Conservation (phyloP, 1,139 yeast genomes). For the Geotrichum cucujoidarum region DNA sequence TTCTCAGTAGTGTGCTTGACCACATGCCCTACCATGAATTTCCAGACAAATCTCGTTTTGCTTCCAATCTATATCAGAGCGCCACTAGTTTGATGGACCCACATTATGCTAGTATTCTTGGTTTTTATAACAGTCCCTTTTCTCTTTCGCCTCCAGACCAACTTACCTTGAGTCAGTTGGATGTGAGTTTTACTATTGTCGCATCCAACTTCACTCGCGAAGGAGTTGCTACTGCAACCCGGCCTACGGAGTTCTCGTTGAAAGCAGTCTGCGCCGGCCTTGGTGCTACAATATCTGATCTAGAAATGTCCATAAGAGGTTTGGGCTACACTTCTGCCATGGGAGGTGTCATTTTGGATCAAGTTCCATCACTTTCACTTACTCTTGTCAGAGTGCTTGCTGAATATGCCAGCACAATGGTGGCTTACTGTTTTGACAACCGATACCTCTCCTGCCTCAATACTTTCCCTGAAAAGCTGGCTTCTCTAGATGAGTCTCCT, state of each 20-base stretch:
- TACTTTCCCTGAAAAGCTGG: constrained; percentile 4
- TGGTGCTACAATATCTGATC: constrained; percentile 48
- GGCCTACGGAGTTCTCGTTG: constrained; percentile 5
- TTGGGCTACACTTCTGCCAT: constrained; percentile 35
- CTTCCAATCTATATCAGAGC: background rate
- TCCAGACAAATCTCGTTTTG: background rate
- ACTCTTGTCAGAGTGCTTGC: constrained; percentile 53
- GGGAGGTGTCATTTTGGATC: constrained; percentile 47
- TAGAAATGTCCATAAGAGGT: constrained; percentile 68
- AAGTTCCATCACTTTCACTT: constrained; percentile 55
- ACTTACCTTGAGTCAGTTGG: background rate
- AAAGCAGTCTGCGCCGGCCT: constrained; percentile 4
- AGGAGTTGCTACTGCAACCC: background rate
- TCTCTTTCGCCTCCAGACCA: constrained; percentile 1
- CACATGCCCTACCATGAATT: background rate
- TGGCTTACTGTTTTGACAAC: constrained; percentile 16
- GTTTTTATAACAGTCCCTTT: background rate
- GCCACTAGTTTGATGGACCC: constrained; percentile 9
- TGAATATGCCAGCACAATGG: constrained; percentile 26
- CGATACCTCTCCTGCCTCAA: background rate
- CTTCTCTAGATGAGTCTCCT: constrained; percentile 6
- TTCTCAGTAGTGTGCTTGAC: constrained; percentile 4
- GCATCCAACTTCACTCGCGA: constrained; percentile 4
- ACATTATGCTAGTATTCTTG: constrained; percentile 1
- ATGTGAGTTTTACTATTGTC: constrained; percentile 4